phyloP scores from a whole-genome alignment of 805 yeast genomes.

The Blastobotrys americana region DNA sequence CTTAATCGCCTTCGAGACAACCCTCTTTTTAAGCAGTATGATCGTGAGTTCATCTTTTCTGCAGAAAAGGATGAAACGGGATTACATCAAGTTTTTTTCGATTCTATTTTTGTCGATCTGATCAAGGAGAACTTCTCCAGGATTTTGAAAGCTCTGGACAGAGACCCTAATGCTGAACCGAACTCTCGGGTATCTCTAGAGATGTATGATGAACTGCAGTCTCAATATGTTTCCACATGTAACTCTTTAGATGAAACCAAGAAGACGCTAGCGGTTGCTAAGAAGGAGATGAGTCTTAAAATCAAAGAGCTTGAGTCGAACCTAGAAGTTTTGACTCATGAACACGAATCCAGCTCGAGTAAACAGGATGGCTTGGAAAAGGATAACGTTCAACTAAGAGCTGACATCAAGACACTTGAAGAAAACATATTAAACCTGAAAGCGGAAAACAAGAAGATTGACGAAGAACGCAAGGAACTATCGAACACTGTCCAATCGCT shows the following conservation, averaged over 20 bases:
- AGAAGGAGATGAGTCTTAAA: conserved; percentile 14
- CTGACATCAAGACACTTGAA: conserved; percentile 21
- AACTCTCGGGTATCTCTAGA: conserved; percentile 57
- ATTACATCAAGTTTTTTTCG: conserved; percentile 75
- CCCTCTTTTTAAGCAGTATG: conserved; percentile 47
- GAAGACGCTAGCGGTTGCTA: conserved; percentile 26
- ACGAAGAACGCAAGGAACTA: conserved; percentile 17
- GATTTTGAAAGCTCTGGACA: conserved; percentile 61
- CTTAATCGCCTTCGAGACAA: conserved; percentile 65
- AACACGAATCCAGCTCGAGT: conserved; percentile 20
- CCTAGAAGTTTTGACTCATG: conserved; percentile 22
- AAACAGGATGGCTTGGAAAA: conserved; percentile 2
- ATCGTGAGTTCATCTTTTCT: conserved; percentile 41
- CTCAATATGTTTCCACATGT: conserved; percentile 20
- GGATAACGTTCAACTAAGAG: conserved; percentile 11
- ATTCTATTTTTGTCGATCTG: conserved; percentile 52
- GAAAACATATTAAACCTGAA: conserved; percentile 13
- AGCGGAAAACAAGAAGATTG: conserved; percentile 17
- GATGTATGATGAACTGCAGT: conserved; percentile 37
- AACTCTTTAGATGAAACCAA: conserved; percentile 18
- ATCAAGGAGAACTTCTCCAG: conserved; percentile 65
- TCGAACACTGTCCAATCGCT: conserved; percentile 28
- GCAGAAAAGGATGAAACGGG: conserved; percentile 73
- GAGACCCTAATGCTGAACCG: conserved; percentile 71
- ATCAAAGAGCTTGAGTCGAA: conserved; percentile 26